Evolutionary conservation across 1,284 basidiomycete genomes (phyloP).

Genomic region (Porogramme epimiltina): DNA sequence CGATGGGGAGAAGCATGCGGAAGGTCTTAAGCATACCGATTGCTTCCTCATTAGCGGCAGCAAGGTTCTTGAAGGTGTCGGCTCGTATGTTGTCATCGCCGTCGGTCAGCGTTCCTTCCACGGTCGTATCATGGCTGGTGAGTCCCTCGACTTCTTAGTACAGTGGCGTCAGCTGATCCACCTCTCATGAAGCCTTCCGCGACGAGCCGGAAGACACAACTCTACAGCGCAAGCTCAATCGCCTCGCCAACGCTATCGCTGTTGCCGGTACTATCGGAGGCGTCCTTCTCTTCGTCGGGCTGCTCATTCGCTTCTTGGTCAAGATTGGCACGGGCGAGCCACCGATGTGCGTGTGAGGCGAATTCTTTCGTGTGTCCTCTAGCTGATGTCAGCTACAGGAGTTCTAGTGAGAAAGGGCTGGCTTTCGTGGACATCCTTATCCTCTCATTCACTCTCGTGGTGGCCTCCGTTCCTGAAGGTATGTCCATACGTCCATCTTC

Average conservation of each 20-base stretch:
- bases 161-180: neutral
- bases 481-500: constrained; percentile 20
- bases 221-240: constrained; percentile 92
- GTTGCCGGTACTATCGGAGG: constrained; percentile 87
- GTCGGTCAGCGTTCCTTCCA: constrained; percentile 94
- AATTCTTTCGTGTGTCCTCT: too few species aligned
- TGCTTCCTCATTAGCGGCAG: constrained; percentile 95
- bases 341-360: neutral
- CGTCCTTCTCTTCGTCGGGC: constrained; percentile 78
- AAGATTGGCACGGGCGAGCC: constrained; percentile 69
- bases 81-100: constrained; percentile 89
- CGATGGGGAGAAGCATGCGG: constrained; percentile 27
- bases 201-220: constrained; percentile 87
- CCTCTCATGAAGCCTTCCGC: constrained; percentile 69
- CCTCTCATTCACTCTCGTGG: constrained; percentile 92
- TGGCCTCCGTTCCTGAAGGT: constrained; percentile 97
- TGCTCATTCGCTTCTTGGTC: constrained; percentile 96
- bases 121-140: constrained; percentile 95
- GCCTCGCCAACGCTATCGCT: constrained; percentile 91
- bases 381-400: constrained; percentile 42
- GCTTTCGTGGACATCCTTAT: constrained; percentile 94
- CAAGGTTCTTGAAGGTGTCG: constrained; percentile 95
- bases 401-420: constrained; percentile 84
- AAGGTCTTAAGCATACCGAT: constrained; percentile 67
- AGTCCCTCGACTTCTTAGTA: too few species aligned